A percentile compares a stretch with the other conserved stretches of the same genome.
Evolutionary conservation across 352 stramenopile genomes (phyloP).

Genomic region (Elongisporangium senticosum): DNA sequence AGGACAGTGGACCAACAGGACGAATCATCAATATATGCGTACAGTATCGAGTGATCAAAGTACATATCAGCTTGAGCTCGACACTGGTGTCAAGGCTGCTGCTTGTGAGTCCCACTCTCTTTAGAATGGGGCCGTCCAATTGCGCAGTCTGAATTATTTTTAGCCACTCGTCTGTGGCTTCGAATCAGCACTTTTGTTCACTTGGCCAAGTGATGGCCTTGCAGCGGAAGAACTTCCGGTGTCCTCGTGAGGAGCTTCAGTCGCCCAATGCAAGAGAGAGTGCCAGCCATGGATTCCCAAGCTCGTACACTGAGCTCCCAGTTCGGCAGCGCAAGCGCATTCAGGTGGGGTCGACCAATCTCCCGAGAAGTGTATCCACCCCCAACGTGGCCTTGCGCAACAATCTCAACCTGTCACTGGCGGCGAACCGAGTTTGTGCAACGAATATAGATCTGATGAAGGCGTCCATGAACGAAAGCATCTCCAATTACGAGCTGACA

Average conservation of each 20-base stretch:
- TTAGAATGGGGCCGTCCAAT: not conserved
- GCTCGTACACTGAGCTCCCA: slow-evolving; percentile 44
- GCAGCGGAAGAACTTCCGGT: slow-evolving; percentile 67
- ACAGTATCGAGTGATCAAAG: not conserved
- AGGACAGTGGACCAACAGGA: not conserved
- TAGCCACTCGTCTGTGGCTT: not conserved
- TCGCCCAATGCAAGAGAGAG: slow-evolving; percentile 12
- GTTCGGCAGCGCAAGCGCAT: slow-evolving; percentile 52
- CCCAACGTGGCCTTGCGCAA: slow-evolving; percentile 5
- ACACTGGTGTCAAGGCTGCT: not conserved
- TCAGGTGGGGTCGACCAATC: slow-evolving; percentile 73
- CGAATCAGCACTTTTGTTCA: not conserved
- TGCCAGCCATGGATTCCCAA: slow-evolving; percentile 9
- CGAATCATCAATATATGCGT: not conserved
- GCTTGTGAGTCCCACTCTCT: not conserved
- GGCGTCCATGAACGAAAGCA: slow-evolving; percentile 13
- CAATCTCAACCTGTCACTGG: slow-evolving; percentile 11
- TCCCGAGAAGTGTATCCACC: slow-evolving; percentile 26
- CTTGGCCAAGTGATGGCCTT: slow-evolving; percentile 9
- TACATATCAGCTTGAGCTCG: not conserved
- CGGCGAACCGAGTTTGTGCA: slow-evolving; percentile 21
- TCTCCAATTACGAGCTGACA: not conserved
- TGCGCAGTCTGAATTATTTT: not conserved
- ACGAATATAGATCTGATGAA: slow-evolving; percentile 48
- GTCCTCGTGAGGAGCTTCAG: slow-evolving; percentile 18